Percentiles rank a stretch among this genome's conserved stretches.
phyloP scores from a whole-genome alignment of 345 rosid species.

The Hibiscus mutabilis region DNA sequence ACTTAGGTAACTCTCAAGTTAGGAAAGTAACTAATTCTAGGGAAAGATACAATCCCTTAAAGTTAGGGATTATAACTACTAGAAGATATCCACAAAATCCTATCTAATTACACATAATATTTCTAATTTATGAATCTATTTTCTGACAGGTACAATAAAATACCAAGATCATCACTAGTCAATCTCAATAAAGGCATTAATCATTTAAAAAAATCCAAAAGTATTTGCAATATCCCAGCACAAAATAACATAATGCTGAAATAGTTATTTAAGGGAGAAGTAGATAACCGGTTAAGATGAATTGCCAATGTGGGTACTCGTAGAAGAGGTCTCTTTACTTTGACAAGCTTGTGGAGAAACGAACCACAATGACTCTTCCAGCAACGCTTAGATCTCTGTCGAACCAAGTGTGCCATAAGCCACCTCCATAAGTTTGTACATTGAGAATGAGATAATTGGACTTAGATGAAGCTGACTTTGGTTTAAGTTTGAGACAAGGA shows the following conservation, averaged over 20 bases:
- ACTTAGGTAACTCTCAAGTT: too few relatives aligned
- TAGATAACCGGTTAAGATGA: constrained; percentile 73
- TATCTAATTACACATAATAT: too few relatives aligned
- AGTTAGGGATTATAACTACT: too few relatives aligned
- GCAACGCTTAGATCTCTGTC: constrained; percentile 96
- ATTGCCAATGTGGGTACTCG: constrained; percentile 87
- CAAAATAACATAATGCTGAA: not conserved
- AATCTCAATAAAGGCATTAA: not conserved
- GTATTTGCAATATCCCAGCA: not conserved
- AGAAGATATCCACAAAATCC: too few relatives aligned
- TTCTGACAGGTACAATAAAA: too few relatives aligned
- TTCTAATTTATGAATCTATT: too few relatives aligned
- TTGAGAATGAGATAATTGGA: constrained; percentile 83
- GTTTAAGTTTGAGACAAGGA: constrained; percentile 90
- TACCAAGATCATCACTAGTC: not conserved
- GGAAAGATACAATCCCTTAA: too few relatives aligned
- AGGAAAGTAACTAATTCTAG: too few relatives aligned
- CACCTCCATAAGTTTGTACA: constrained; percentile 95
- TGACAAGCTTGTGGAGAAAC: constrained; percentile 71
- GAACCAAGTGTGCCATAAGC: constrained; percentile 98
- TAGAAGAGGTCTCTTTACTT: constrained; percentile 72
- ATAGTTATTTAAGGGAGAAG: constrained; percentile 2
- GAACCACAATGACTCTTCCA: constrained; percentile 78
- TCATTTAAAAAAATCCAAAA: not conserved
- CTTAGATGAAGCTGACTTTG: constrained; percentile 79